These are phyloP conservation scores for Moesziomyces parantarcticus DNA, from an alignment of 1,284 basidiomycete species.

Conservation along the genomic window DNA sequence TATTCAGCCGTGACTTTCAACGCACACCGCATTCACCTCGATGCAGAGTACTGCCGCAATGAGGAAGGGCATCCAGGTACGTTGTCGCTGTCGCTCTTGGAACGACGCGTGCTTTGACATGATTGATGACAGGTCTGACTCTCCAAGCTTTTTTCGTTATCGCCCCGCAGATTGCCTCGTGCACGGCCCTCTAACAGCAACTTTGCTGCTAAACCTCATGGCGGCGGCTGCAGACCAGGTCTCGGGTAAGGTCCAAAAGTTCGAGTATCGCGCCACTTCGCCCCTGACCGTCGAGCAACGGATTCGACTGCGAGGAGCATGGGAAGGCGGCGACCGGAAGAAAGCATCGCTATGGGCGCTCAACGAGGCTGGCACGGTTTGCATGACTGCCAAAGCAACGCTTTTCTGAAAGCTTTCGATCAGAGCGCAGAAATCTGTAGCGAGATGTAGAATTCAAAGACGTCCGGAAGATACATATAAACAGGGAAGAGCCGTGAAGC, in stretches of 20 bases:
- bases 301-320: constrained; percentile 30
- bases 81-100: neutral
- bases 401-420: constrained; percentile 6
- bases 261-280: constrained; percentile 52
- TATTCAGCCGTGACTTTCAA: constrained; percentile 65
- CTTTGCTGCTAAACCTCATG: constrained; percentile 42
- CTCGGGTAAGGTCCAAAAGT: constrained; percentile 14
- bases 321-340: constrained; percentile 19
- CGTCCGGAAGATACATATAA: too few relatives aligned
- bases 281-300: constrained; percentile 44
- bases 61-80: constrained; percentile 54
- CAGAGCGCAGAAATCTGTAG: too few relatives aligned
- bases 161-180: constrained; percentile 42
- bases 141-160: neutral
- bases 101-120: too few relatives aligned
- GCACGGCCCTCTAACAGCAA: constrained; percentile 56
- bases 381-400: constrained; percentile 40
- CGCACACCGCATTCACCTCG: constrained; percentile 62
- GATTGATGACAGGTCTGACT: neutral
- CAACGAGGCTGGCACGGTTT: constrained; percentile 35
- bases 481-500: too few relatives aligned
- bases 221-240: constrained; percentile 3
- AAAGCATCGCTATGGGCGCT: constrained; percentile 33
- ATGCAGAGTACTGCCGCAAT: constrained; percentile 55
- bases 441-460: too few relatives aligned